Evolutionary conservation across 1,139 yeast genomes (phyloP).

Genomic region (Scheffersomyces segobiensis): DNA sequence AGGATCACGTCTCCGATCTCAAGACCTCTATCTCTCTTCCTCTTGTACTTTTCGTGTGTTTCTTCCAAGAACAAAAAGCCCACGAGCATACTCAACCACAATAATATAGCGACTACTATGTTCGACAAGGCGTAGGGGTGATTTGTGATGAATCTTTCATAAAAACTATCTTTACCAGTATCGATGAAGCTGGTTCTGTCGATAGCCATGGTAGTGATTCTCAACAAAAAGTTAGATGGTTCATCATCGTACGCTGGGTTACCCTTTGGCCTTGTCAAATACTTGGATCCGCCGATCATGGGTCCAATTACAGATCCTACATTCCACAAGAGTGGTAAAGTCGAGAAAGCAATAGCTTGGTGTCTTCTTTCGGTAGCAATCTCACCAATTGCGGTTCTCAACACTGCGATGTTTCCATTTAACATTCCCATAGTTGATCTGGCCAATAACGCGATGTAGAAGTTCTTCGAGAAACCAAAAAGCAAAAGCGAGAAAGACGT

Average conservation of each 20-base stretch:
- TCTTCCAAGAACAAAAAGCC: conserved; percentile 62
- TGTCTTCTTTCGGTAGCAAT: conserved; percentile 36
- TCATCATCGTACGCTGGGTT: conserved; percentile 7
- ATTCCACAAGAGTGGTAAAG: conserved; percentile 36
- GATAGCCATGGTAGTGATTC: neutral
- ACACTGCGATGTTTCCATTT: conserved; percentile 39
- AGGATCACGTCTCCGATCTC: conserved; percentile 52
- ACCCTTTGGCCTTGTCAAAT: conserved; percentile 32
- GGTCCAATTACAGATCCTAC: conserved; percentile 40
- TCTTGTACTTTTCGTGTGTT: conserved; percentile 47
- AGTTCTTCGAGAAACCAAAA: conserved; percentile 38
- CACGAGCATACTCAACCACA: conserved; percentile 37
- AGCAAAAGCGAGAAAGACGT: conserved; percentile 27
- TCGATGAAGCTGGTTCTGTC: neutral
- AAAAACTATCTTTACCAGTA: conserved; percentile 2
- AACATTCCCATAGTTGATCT: conserved; percentile 34
- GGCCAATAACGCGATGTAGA: conserved; percentile 33
- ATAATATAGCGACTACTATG: conserved; percentile 48
- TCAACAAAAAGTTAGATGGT: neutral
- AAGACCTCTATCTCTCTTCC: conserved; percentile 50
- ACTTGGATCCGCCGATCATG: conserved; percentile 50
- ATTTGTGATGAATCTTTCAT: conserved; percentile 31
- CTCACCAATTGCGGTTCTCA: conserved; percentile 41
- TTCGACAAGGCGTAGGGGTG: conserved; percentile 66
- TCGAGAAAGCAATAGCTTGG: conserved; percentile 39